Evolutionary conservation across 2,329 filamentous ascomycete genomes (phyloP).

Genomic region (Parastagonospora avenae): DNA sequence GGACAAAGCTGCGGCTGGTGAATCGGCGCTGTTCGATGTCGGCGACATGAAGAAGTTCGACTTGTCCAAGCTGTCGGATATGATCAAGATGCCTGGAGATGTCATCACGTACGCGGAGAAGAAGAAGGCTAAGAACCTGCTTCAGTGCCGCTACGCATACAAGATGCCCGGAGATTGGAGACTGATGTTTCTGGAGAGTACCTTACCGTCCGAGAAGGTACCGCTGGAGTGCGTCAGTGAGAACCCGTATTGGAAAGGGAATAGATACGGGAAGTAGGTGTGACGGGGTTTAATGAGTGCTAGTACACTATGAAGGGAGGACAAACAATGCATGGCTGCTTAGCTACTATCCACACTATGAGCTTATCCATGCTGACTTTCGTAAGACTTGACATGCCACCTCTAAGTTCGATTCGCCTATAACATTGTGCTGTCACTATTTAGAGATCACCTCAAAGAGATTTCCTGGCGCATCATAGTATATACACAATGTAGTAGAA

Average conservation of each 20-base stretch:
- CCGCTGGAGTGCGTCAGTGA: constrained; percentile 6
- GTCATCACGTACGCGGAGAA: constrained; percentile 9
- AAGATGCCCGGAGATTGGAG: constrained; percentile 12
- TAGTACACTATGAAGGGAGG: too few relatives aligned
- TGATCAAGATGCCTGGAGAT: constrained; percentile 7
- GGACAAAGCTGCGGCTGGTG: neutral
- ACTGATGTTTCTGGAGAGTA: constrained; percentile 13
- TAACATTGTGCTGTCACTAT: too few relatives aligned
- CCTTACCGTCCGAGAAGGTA: constrained; percentile 4
- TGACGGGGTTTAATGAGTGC: too few relatives aligned
- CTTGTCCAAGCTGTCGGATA: constrained; percentile 10
- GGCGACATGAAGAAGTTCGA: constrained; percentile 8
- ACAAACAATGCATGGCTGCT: too few relatives aligned
- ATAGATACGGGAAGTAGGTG: neutral
- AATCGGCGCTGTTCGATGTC: constrained; percentile 5
- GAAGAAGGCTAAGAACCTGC: constrained; percentile 5
- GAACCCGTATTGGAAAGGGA: constrained; percentile 4
- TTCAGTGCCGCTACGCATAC: constrained; percentile 10
- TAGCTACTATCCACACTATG: too few relatives aligned
- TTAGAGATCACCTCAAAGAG: too few relatives aligned
- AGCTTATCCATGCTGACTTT: too few relatives aligned
- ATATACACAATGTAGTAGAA: too few relatives aligned
- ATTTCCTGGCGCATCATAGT: too few relatives aligned
- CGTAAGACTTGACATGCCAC: too few relatives aligned
- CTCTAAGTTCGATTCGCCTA: too few relatives aligned